Conservation (phyloP, 1,139 yeast species). For the Debaryomyces nepalensis region DNA sequence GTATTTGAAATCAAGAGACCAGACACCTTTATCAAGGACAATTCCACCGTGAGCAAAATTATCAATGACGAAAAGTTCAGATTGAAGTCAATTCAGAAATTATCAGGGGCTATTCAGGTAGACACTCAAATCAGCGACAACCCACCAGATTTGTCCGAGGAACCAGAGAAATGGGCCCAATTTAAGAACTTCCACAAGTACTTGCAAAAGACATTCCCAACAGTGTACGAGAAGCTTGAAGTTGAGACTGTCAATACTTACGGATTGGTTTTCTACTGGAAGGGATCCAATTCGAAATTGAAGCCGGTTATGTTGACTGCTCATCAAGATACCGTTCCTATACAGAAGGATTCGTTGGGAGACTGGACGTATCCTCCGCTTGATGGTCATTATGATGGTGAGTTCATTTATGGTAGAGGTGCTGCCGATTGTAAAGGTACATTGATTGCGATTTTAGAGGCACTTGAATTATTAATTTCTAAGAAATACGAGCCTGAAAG, state of each 20-base stretch:
- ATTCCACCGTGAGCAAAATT: slow-evolving; percentile 39
- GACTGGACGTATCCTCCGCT: slow-evolving; percentile 77
- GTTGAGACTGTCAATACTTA: slow-evolving; percentile 65
- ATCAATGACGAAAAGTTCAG: slow-evolving; percentile 40
- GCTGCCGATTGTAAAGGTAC: slow-evolving; percentile 48
- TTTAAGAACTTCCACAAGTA: slow-evolving; percentile 61
- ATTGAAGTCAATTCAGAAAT: slow-evolving; percentile 37
- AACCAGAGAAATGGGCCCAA: slow-evolving; percentile 43
- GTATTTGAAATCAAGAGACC: slow-evolving; percentile 37
- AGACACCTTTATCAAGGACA: slow-evolving; percentile 33
- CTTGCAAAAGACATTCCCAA: slow-evolving; percentile 62
- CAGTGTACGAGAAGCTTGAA: slow-evolving; percentile 51
- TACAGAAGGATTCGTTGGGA: slow-evolving; percentile 57
- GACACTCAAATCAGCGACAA: slow-evolving; percentile 52
- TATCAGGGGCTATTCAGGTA: slow-evolving; percentile 48
- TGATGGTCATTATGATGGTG: slow-evolving; percentile 68
- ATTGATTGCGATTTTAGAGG: slow-evolving; percentile 43
- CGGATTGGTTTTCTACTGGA: slow-evolving; percentile 70
- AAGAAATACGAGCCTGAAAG: slow-evolving; percentile 39
- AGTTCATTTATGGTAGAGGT: slow-evolving; percentile 45
- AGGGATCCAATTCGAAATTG: slow-evolving; percentile 55
- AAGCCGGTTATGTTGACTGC: slow-evolving; percentile 75
- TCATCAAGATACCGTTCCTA: slow-evolving; percentile 86
- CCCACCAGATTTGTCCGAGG: slow-evolving; percentile 44
- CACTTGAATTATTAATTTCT: slow-evolving; percentile 39